phyloP scores from a whole-genome alignment of 305 asterid species.

The Nicotiana rustica region DNA sequence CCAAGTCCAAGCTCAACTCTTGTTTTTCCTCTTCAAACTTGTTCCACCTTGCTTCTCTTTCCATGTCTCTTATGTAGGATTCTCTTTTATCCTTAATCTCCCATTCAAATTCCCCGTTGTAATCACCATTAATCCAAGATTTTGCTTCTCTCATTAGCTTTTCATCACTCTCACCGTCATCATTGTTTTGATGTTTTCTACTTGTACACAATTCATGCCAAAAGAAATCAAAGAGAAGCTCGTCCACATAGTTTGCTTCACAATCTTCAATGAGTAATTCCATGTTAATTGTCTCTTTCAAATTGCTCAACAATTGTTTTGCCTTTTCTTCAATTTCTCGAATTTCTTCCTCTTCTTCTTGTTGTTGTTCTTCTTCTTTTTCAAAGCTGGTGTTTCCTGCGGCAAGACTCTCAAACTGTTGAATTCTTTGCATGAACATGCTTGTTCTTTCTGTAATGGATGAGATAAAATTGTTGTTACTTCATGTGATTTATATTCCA shows the following conservation, averaged over 20 bases:
- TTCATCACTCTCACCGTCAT: constrained; percentile 39
- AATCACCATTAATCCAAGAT: constrained; percentile 58
- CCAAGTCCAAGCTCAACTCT: constrained; percentile 55
- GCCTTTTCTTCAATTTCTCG: constrained; percentile 50
- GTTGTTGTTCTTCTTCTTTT: not conserved
- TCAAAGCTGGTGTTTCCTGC: not conserved
- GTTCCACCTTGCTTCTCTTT: constrained; percentile 55
- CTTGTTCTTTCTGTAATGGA: constrained; percentile 52
- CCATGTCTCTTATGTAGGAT: constrained; percentile 65
- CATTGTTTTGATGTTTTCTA: constrained; percentile 36
- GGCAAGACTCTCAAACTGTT: constrained; percentile 40
- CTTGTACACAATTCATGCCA: constrained; percentile 45
- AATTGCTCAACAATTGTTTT: constrained; percentile 40
- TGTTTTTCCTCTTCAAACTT: constrained; percentile 56
- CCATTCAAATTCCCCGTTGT: constrained; percentile 57
- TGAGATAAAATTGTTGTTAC: not conserved
- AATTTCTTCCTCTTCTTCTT: constrained; percentile 33
- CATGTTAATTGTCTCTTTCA: constrained; percentile 6
- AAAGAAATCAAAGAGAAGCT: constrained; percentile 64
- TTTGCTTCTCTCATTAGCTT: constrained; percentile 45
- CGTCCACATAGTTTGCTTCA: not conserved
- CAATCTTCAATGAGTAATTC: not conserved
- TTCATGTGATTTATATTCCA: not conserved
- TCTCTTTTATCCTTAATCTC: constrained; percentile 54
- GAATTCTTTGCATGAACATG: constrained; percentile 44